Conservation (phyloP, 2,329 filamentous ascomycete genomes). For the Fusarium tupiense region DNA sequence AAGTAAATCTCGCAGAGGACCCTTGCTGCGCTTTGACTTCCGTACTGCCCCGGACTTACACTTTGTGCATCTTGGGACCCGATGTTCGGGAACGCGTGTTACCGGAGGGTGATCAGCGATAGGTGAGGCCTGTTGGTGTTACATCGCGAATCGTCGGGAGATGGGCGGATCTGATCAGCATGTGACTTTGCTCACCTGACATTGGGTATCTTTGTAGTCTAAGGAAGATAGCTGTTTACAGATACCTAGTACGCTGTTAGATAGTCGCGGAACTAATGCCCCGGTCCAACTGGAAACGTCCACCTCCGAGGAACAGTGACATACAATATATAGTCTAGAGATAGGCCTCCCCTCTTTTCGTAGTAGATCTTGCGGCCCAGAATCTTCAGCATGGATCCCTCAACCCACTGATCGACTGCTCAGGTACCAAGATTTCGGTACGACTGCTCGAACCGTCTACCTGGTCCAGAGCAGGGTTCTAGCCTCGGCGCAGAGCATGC, state of each 20-base stretch:
- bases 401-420: neutral
- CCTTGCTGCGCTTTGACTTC: constrained; percentile 3
- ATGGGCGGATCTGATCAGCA: neutral
- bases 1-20: neutral
- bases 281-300: neutral
- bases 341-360: neutral
- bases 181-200: neutral
- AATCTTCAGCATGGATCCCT: neutral
- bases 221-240: neutral
- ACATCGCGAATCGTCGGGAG: neutral
- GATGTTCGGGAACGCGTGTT: neutral
- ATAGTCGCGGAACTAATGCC: neutral
- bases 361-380: neutral
- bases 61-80: neutral
- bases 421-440: neutral
- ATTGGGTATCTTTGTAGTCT: neutral
- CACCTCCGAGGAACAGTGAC: neutral
- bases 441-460: neutral
- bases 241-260: neutral
- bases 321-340: neutral
- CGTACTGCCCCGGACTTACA: neutral
- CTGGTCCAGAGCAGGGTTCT: neutral
- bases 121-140: neutral
- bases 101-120: neutral
- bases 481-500: neutral